Evolutionary conservation across 257 asterid species (phyloP).

Genomic region (Solanum ossicruentum): DNA sequence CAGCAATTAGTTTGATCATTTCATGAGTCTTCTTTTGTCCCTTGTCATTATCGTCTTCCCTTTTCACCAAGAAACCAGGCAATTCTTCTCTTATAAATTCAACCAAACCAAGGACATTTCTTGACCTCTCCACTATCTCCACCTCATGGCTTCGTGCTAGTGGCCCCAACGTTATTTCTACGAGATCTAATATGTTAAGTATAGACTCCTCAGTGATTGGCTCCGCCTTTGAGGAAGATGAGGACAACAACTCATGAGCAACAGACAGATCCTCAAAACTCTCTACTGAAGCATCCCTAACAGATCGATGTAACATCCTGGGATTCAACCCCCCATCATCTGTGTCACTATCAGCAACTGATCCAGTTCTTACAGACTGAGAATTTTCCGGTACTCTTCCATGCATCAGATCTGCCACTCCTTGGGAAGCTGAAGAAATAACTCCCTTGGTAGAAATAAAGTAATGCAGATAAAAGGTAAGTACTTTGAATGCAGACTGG

Average conservation of each 20-base stretch:
- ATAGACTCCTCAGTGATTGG: conserved; percentile 38
- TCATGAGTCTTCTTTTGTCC: conserved; percentile 30
- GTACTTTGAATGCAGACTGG: conserved; percentile 70
- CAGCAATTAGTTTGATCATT: conserved; percentile 29
- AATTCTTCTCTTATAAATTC: conserved; percentile 42
- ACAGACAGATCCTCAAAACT: conserved; percentile 13
- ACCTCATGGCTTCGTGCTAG: conserved; percentile 65
- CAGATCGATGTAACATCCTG: conserved; percentile 4
- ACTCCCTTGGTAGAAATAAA: conserved; percentile 36
- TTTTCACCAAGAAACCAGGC: conserved; percentile 15
- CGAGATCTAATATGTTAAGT: conserved; percentile 41
- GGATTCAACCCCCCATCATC: conserved; percentile 20
- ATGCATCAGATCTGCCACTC: conserved; percentile 15
- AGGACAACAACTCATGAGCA: conserved; percentile 15
- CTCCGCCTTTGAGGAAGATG: conserved; percentile 16
- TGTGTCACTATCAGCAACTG: conserved; percentile 27
- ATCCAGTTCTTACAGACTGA: conserved; percentile 12
- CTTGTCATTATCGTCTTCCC: conserved; percentile 22
- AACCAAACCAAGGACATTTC: conserved; percentile 64
- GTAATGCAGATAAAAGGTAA: conserved; percentile 45
- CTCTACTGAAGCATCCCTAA: conserved; percentile 5
- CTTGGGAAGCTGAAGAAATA: conserved; percentile 16
- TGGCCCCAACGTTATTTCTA: conserved; percentile 55
- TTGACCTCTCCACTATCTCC: conserved; percentile 80
- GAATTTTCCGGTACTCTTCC: conserved; percentile 15